Evolutionary conservation across 345 rosid species (phyloP), one percentile per base, ranked within the genome.

Genomic region (Camelina sativa): DNA sequence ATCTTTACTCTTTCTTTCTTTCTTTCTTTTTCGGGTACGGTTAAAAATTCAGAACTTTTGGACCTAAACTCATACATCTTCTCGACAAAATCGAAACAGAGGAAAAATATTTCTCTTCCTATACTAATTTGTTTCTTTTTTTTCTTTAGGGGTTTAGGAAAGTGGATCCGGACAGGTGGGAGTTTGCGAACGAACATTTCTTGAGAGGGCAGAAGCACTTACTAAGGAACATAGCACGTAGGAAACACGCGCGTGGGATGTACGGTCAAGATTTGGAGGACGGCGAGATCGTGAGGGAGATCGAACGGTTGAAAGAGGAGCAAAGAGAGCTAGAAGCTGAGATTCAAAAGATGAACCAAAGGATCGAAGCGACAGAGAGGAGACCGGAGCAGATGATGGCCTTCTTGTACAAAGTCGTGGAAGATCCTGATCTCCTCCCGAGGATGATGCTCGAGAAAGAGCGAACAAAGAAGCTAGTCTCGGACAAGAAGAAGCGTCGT

Each of bases 321-420:
- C 98, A 94, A 70, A 82, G 76, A 16, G 76, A 75, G 16, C 46
- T 89, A 2, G 95, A 94, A 41, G 68, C 75, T 32, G 96, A 87
- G 82, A 77, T 91, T 7, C 79, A 74, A 30, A 87, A 89, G 68
- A 89, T 94, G 95, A 87, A 72, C 73, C 80, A 79, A 67, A 76
- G 98, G 4, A 69, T 94, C 11, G 96, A 89, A 68, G 89, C 88
- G 2, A 86, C 97, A 2, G 98, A 94, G 81, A 78, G 90, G 55
- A 85, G 98, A 28, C 98, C 98, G 1, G 86, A 88, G 52, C 97
- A 94, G 80, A 88, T 91, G 98, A 88, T 94, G 95, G 83, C 93
- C 15, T 91, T 94, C 71, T 88, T 94, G 6, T 80, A 74, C 81
- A 84, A 88, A 57, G 89, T 91, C 11, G 89, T 84, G 0, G 96